Evolutionary conservation across 208 protist genomes (phyloP).

Genomic region (Crithidia fasciculata): DNA sequence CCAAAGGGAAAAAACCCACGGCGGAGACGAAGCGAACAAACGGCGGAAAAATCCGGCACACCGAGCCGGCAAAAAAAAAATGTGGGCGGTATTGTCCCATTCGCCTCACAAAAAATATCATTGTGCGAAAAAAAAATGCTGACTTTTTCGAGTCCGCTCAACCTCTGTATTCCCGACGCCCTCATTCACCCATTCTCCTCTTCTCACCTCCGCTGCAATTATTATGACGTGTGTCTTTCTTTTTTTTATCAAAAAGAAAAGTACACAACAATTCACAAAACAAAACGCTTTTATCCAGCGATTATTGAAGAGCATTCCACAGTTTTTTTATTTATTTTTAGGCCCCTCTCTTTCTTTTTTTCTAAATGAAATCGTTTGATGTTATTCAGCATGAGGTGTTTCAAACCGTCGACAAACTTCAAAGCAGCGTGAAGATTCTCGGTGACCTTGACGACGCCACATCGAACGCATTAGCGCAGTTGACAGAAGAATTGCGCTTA

Average conservation of each 20-base stretch:
- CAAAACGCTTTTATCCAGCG: too few species aligned
- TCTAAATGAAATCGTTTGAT: constrained; percentile 11
- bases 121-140: too few species aligned
- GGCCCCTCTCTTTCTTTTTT: background rate
- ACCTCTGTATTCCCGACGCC: too few species aligned
- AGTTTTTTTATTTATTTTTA: background rate
- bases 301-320: background rate
- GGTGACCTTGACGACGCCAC: background rate
- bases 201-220: too few species aligned
- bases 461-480: background rate
- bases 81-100: too few species aligned
- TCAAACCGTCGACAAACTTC: background rate
- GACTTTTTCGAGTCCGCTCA: too few species aligned
- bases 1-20: too few species aligned
- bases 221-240: background rate
- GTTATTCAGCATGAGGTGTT: constrained; percentile 5
- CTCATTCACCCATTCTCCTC: too few species aligned
- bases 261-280: background rate
- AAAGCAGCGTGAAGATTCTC: background rate
- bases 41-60: too few species aligned
- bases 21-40: too few species aligned
- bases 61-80: too few species aligned
- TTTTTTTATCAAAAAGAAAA: background rate
- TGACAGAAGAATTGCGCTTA: constrained; percentile 14
- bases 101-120: too few species aligned